Base-by-base conservation (phyloP, 139 green algal species). In the Chlorella sorokiniana region DNA sequence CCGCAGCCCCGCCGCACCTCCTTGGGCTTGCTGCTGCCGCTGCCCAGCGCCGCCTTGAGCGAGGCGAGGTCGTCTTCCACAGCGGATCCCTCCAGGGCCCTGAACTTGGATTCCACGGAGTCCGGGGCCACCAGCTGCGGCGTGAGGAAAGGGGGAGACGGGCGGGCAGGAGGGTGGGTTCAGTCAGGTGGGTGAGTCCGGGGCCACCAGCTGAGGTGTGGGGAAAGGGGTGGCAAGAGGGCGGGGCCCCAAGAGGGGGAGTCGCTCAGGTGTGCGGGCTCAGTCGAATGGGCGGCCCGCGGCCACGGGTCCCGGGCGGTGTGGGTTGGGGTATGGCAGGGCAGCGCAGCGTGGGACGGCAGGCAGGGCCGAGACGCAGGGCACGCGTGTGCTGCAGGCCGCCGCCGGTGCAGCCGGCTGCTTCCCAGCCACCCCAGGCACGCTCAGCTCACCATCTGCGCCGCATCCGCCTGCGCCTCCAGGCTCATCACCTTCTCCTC, bases 401-500 rank as follows among this genome's bases (percentile, higher is more conserved):
- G n/a, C n/a, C n/a, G n/a, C n/a, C n/a, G n/a, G n/a, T n/a, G n/a
- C n/a, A n/a, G n/a, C n/a, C n/a, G n/a, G n/a, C n/a, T n/a, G n/a
- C n/a, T n/a, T n/a, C n/a, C n/a, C n/a, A n/a, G n/a, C n/a, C n/a
- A 29, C 18, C 56, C 16, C 56, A n/a, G 29, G n/a, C 56, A 29
- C 48, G 23, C 23, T 7, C 25, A 16, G 35, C 78, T 76, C 42
- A 94, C 87, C 86, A 92, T 74, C 48, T 87, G 84, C n/a, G 91
- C 90, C 45, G 95, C 94, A 81, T 99, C 96, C 11, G 92, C 90
- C 87, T 98, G 90, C 6, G 93, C 91, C 90, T 99, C 96, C 93
- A 98, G 88, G 23, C 89, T 74, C 83, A 99, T 90, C 31, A 99
- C 95, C 91, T 99, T 99, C 89, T 99, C 96, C 89, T 99, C 97